Evolutionary conservation across 495 filamentous ascomycete genomes (phyloP).

Genomic region (Penicillium bialowiezense): DNA sequence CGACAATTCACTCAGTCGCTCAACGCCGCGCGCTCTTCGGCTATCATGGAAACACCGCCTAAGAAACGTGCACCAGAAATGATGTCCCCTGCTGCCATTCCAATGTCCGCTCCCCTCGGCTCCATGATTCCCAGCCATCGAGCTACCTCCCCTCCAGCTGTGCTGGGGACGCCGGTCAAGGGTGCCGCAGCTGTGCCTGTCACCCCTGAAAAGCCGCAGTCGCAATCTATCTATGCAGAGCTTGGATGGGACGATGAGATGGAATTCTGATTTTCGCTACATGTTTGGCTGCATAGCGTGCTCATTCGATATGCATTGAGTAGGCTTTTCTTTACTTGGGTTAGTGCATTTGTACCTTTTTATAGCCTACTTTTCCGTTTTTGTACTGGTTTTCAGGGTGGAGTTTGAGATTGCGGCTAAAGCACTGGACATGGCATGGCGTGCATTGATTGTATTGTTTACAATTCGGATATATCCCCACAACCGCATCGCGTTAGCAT

Average conservation of each 20-base stretch:
- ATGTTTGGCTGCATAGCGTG: conserved; percentile 7
- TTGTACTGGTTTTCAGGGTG: conserved; percentile 2
- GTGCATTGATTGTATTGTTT: background rate
- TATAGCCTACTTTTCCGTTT: background rate
- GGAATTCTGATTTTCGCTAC: conserved; percentile 32
- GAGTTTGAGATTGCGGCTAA: background rate
- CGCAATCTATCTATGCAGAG: conserved; percentile 62
- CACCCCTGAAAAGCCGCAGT: conserved; percentile 41
- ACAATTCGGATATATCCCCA: conserved; percentile 1
- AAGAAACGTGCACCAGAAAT: conserved; percentile 21
- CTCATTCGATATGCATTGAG: conserved; percentile 1
- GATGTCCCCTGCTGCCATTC: conserved; percentile 8
- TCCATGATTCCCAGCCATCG: conserved; percentile 4
- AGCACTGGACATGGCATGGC: conserved; percentile 3
- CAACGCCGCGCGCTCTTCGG: conserved; percentile 5
- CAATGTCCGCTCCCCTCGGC: background rate
- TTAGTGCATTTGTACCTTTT: background rate
- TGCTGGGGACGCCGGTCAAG: conserved; percentile 25
- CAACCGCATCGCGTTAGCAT: background rate
- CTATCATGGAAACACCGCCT: conserved; percentile 45
- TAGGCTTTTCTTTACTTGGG: background rate
- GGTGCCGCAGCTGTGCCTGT: conserved; percentile 25
- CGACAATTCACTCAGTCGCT: conserved; percentile 13
- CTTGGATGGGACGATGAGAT: conserved; percentile 74
- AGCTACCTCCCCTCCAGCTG: conserved; percentile 12